Conservation (phyloP, 345 rosid species). For the Jatropha curcas region DNA sequence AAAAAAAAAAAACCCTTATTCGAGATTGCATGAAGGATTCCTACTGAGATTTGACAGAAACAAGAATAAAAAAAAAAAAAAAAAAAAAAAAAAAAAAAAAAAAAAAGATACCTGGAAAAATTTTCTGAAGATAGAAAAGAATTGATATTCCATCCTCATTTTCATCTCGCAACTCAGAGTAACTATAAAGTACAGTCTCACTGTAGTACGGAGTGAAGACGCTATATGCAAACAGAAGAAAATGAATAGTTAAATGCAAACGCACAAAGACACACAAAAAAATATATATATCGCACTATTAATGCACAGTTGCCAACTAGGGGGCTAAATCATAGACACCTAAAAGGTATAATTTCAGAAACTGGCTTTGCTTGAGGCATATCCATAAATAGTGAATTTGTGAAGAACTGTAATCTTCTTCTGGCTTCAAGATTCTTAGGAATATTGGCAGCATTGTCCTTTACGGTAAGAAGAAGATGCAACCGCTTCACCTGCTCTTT, state of each 20-base stretch:
- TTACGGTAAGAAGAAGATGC: conserved; percentile 94
- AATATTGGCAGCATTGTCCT: conserved; percentile 88
- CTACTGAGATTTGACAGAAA: neutral
- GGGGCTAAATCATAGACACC: conserved; percentile 40
- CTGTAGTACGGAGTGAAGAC: conserved; percentile 99
- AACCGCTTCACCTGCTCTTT: conserved; percentile 90
- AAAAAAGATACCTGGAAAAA: conserved; percentile 72
- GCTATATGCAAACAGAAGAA: conserved; percentile 41
- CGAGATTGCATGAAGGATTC: neutral
- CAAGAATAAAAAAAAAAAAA: too few relatives aligned
- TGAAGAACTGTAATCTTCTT: conserved; percentile 87
- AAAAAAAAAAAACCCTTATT: conserved; percentile 44
- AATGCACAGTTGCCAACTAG: conserved; percentile 2
- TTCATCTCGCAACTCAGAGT: conserved; percentile 80
- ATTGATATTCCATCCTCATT: conserved; percentile 98
- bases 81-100: conserved; percentile 17
- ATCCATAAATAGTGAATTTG: conserved; percentile 93
- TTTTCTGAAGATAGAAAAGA: conserved; percentile 98
- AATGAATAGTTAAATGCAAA: neutral
- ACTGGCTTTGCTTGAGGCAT: conserved; percentile 93
- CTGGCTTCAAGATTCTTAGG: conserved; percentile 98
- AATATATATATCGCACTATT: conserved; percentile 11
- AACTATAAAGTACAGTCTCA: conserved; percentile 95
- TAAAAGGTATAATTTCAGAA: conserved; percentile 81
- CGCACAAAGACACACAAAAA: neutral